Conservation (phyloP, 305 asterid genomes). For the Salvia sclarea region DNA sequence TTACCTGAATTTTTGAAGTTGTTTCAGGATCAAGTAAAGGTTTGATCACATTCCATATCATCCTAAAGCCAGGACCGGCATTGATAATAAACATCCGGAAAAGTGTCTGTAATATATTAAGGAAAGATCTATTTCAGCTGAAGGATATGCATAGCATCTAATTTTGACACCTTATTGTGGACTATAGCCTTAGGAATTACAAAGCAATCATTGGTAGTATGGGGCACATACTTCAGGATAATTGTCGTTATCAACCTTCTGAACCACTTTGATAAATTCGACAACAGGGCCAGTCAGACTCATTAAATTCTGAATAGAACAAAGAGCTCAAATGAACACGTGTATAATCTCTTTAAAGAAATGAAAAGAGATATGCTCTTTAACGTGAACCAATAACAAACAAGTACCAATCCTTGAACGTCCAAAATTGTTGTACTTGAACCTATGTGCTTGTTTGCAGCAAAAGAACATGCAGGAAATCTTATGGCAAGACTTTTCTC, state of each 20-base stretch:
- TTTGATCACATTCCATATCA: slow-evolving; percentile 69
- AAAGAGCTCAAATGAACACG: slow-evolving; percentile 13
- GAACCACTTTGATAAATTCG: slow-evolving; percentile 60
- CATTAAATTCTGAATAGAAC: slow-evolving; percentile 51
- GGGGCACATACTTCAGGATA: slow-evolving; percentile 65
- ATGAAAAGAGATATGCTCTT: not conserved
- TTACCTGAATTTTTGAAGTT: slow-evolving; percentile 66
- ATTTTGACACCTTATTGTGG: not conserved
- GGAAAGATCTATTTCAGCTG: not conserved
- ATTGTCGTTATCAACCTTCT: slow-evolving; percentile 69
- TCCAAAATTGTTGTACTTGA: slow-evolving; percentile 75
- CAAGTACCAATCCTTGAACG: slow-evolving; percentile 73
- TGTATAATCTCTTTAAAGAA: not conserved
- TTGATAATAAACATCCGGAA: slow-evolving; percentile 67
- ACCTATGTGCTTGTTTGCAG: slow-evolving; percentile 61
- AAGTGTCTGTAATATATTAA: slow-evolving; percentile 58
- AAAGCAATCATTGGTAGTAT: not conserved
- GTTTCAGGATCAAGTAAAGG: slow-evolving; percentile 77
- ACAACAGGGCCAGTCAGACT: slow-evolving; percentile 58
- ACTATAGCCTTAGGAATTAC: not conserved
- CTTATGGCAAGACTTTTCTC: slow-evolving; percentile 66
- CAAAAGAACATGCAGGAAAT: slow-evolving; percentile 72
- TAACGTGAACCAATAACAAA: slow-evolving; percentile 8
- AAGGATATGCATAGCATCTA: not conserved
- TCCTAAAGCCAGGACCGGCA: slow-evolving; percentile 77